phyloP scores from a whole-genome alignment of 805 yeast genomes.

The Cyberlindnera misumaiensis region DNA sequence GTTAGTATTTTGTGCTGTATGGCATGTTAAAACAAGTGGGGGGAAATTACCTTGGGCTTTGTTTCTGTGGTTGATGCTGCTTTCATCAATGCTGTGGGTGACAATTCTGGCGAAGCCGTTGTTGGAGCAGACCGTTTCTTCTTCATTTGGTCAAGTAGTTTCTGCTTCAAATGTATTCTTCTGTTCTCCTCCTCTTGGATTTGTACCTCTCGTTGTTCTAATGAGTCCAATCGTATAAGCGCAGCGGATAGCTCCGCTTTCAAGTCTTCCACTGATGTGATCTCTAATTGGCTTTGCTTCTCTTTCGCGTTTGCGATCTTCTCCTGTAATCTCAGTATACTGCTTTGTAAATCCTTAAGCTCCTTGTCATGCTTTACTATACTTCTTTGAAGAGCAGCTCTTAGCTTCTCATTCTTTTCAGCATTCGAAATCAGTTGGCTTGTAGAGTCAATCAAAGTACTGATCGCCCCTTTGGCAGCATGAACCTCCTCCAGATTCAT shows the following conservation, averaged over 20 bases:
- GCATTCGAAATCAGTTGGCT: not conserved
- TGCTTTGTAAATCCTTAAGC: not conserved
- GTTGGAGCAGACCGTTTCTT: slow-evolving; percentile 2
- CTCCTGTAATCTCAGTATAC: too few species aligned
- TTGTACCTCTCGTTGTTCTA: slow-evolving; percentile 11
- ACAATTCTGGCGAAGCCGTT: not conserved
- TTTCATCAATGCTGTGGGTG: slow-evolving; percentile 6
- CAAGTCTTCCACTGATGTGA: slow-evolving; percentile 2
- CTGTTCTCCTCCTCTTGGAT: slow-evolving; percentile 4
- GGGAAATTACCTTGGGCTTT: slow-evolving; percentile 22
- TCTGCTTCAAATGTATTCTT: slow-evolving; percentile 6
- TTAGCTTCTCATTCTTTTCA: not conserved
- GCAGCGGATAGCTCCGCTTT: slow-evolving; percentile 8
- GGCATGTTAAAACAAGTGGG: not conserved
- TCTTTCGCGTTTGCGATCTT: too few species aligned
- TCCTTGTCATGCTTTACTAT: not conserved
- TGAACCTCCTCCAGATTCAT: slow-evolving; percentile 2
- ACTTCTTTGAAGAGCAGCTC: not conserved
- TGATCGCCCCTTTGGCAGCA: slow-evolving; percentile 1
- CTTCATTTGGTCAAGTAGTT: slow-evolving; percentile 5
- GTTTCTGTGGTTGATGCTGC: slow-evolving; percentile 15
- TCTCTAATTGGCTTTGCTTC: too few species aligned
- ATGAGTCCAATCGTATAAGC: slow-evolving; percentile 10
- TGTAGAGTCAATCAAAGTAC: not conserved
- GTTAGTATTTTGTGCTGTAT: slow-evolving; percentile 14